Evolutionary conservation across 2,329 filamentous ascomycete genomes (phyloP), one percentile per base, ranked within the genome.

Genomic region (Cyclaneusma minus): DNA sequence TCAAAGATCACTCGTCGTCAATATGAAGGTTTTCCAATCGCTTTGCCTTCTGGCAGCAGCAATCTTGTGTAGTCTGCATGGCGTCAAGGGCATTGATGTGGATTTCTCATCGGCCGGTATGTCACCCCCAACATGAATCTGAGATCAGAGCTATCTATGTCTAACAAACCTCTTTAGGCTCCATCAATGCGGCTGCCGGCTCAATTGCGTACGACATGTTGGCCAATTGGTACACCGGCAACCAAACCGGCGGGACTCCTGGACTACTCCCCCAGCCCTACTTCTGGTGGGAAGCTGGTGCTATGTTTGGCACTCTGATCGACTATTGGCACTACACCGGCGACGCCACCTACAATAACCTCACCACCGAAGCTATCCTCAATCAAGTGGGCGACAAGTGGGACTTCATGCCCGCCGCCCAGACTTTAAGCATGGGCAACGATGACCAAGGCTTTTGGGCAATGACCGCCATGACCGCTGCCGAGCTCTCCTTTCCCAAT

Each of bases 381-480:
- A 63, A 59, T 42, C 69, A 75, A 46, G 60, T 64, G 27, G 69
- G 68, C 22, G 48, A 54, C 7, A 50, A 66, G 39, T 44, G 59
- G 20, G 59, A 72, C 39, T 73, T 63, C 47, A 70, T 71, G 56
- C 67, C 69, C 3, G 40, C 49, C 6, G 61, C 61, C 33, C 47
- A 47, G 42, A 41, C 40, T 9, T 39, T 44, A 29, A 41, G 39
- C n/a, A 45, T 48, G 40, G 46, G 46, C 7, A 49, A 49, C 25
- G 46, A 49, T 34, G 46, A 49, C 39, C 46, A 49, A 35, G 46
- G 78, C 5, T 87, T 89, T 52, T 91, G 82, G 82, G 79, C 68
- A n/a, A 64, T 89, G 58, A 69, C 81, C 1, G 78, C 75, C 33
- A 78, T 91, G 60, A 65, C 68, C 7, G 82, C 82, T 3, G 75